Conservation (phyloP, 345 rosid species). For the Conringia planisiliqua region DNA sequence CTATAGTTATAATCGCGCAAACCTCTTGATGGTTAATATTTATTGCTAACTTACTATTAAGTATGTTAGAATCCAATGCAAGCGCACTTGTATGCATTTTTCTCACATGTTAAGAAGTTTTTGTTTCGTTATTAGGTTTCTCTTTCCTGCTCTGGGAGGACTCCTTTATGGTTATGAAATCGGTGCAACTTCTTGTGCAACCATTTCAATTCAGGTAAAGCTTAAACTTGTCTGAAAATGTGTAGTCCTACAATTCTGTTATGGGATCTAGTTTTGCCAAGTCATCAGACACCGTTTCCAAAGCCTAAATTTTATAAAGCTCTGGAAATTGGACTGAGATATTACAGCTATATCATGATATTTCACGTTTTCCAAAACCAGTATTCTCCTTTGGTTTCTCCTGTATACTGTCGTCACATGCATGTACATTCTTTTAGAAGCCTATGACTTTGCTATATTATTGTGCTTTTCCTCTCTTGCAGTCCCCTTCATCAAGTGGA, state of each 20-base stretch:
- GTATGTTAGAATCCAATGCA: not conserved
- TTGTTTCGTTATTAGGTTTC: conserved; percentile 57
- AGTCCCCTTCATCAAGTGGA: conserved; percentile 83
- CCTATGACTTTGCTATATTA: not conserved
- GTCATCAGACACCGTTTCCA: not conserved
- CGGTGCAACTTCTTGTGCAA: conserved; percentile 94
- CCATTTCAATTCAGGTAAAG: conserved; percentile 67
- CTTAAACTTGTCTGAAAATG: conserved; percentile 1
- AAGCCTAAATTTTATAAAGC: not conserved
- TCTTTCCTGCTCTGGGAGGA: conserved; percentile 97
- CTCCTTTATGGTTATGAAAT: conserved; percentile 93
- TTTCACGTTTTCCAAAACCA: not conserved
- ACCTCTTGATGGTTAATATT: not conserved
- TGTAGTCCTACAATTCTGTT: not conserved
- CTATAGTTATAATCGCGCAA: not conserved
- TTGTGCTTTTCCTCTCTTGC: conserved; percentile 24
- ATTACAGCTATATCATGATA: not conserved
- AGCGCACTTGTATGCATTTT: not conserved
- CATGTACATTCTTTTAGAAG: not conserved
- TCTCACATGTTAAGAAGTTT: conserved; percentile 6
- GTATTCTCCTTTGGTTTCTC: not conserved
- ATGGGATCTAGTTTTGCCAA: not conserved
- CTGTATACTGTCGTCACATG: not conserved
- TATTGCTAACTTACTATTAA: not conserved
- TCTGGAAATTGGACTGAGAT: not conserved